phyloP scores from a whole-genome alignment of 225 moss, liverwort and hornwort genomes.

The Bryum argenteum region DNA sequence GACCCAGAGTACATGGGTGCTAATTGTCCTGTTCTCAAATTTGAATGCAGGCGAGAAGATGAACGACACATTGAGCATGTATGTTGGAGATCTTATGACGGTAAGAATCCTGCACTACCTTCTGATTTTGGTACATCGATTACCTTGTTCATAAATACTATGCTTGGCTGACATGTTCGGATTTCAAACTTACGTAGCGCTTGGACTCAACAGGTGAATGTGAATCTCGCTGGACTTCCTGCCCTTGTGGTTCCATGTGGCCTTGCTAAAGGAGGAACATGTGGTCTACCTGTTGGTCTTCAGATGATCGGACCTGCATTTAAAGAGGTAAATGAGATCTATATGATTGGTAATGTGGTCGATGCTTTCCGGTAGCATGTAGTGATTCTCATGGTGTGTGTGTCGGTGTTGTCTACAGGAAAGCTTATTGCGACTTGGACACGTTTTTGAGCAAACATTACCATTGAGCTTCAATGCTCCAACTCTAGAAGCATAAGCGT shows the following conservation, averaged over 20 bases:
- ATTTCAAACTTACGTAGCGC: neutral
- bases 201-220: slow-evolving; percentile 69
- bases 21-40: neutral
- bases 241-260: slow-evolving; percentile 93
- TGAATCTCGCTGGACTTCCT: slow-evolving; percentile 90
- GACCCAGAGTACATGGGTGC: neutral
- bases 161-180: neutral
- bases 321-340: slow-evolving; percentile 53
- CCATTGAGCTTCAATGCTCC: slow-evolving; percentile 44
- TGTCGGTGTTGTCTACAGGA: slow-evolving; percentile 46
- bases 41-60: slow-evolving; percentile 69
- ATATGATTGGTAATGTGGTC: neutral
- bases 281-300: slow-evolving; percentile 84
- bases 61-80: slow-evolving; percentile 88
- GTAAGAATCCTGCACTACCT: slow-evolving; percentile 35
- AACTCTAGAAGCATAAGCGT: slow-evolving; percentile 34
- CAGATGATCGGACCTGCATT: slow-evolving; percentile 91
- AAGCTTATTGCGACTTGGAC: slow-evolving; percentile 63
- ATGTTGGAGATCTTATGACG: slow-evolving; percentile 93
- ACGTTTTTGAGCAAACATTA: slow-evolving; percentile 84
- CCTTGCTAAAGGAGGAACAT: slow-evolving; percentile 72
- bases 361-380: neutral
- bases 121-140: slow-evolving; percentile 7
- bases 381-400: neutral
- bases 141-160: neutral